These are phyloP conservation scores for Phoma sp. DNA, from an alignment of 2,329 filamentous ascomycete species.

Conservation along the genomic window DNA sequence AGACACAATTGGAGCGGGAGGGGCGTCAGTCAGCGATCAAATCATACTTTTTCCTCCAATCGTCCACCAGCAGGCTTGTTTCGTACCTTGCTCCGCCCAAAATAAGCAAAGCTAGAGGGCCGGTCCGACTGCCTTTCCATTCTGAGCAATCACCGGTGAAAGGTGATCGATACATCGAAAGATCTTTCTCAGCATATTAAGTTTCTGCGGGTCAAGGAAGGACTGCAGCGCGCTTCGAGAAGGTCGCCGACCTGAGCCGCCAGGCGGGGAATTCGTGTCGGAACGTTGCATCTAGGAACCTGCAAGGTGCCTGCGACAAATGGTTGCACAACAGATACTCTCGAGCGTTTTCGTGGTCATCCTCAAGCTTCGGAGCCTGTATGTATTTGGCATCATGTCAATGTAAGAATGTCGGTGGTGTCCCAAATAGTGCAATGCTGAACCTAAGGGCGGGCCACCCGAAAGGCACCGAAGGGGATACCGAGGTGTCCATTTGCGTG, in stretches of 20 bases:
- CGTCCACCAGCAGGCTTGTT: constrained; percentile 4
- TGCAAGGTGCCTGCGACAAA: constrained; percentile 16
- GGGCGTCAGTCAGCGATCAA: constrained; percentile 6
- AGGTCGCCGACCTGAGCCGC: constrained; percentile 40
- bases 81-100: neutral
- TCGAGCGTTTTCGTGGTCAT: constrained; percentile 6
- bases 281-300: constrained; percentile 16
- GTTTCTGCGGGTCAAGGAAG: constrained; percentile 10
- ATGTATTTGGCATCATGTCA: neutral
- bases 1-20: constrained; percentile 1
- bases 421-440: neutral
- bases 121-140: constrained; percentile 8
- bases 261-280: constrained; percentile 22
- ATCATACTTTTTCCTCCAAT: constrained; percentile 15
- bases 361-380: neutral
- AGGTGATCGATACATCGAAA: neutral
- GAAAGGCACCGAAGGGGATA: constrained; percentile 2
- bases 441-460: neutral
- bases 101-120: constrained; percentile 11
- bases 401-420: constrained; percentile 3
- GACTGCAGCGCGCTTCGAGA: constrained; percentile 14
- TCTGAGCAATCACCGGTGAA: neutral
- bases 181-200: neutral
- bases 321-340: constrained; percentile 17
- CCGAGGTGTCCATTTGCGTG: neutral